These are phyloP conservation scores for Diaporthe longicolla DNA, from an alignment of 2,329 filamentous ascomycete genomes.

Conservation along the genomic window DNA sequence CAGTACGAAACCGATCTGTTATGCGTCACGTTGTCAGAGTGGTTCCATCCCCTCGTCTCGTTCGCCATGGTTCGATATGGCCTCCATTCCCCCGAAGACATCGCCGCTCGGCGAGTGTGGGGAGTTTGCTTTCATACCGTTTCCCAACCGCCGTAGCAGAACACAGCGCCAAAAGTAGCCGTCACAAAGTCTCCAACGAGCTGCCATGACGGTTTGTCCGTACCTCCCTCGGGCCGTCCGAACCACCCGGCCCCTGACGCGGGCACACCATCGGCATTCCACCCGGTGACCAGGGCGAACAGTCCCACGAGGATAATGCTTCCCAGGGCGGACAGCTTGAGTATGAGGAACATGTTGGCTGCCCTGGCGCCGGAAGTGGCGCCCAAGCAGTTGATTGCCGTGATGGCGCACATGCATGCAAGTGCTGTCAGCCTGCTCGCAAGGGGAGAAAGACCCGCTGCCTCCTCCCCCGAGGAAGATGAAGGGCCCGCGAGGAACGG, in stretches of 20 bases:
- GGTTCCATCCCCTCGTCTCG: conserved; percentile 6
- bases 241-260: conserved; percentile 53
- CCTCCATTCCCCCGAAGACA: neutral
- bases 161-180: conserved; percentile 59
- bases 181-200: conserved; percentile 57
- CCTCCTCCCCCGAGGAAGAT: conserved; percentile 15
- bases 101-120: neutral
- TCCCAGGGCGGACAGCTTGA: conserved; percentile 48
- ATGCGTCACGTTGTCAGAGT: conserved; percentile 32
- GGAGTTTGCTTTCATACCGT: conserved; percentile 52
- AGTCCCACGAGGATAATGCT: conserved; percentile 47
- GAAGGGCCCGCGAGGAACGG: conserved; percentile 48
- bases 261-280: conserved; percentile 54
- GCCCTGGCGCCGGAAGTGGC: conserved; percentile 56
- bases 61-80: neutral
- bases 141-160: conserved; percentile 61
- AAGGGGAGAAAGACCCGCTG: conserved; percentile 43
- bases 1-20: conserved; percentile 47
- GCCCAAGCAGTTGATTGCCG: conserved; percentile 59
- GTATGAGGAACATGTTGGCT: conserved; percentile 57
- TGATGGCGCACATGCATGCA: conserved; percentile 54
- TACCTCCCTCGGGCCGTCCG: conserved; percentile 42
- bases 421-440: conserved; percentile 55
- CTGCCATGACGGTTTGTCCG: conserved; percentile 50
- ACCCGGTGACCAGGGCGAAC: conserved; percentile 46